Conservation (phyloP, 192 early-diverging fungal genomes). For the Backusella sp. region DNA sequence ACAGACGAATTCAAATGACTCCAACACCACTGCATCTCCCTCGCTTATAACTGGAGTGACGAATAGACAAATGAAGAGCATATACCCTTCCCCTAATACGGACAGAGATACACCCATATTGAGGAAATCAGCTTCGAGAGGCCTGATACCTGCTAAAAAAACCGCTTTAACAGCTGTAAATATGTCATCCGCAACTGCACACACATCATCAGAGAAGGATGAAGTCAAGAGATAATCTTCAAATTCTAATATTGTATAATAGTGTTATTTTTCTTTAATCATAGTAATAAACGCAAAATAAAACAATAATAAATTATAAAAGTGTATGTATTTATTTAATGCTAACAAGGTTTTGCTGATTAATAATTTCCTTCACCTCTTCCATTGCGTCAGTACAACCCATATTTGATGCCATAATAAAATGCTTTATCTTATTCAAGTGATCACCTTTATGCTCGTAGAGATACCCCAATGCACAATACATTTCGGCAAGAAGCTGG, state of each 20-base stretch:
- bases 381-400: not conserved
- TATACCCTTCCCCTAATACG: not conserved
- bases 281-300: not conserved
- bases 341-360: not conserved
- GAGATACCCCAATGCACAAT: not conserved
- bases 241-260: not conserved
- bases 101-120: not conserved
- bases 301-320: not conserved
- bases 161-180: constrained; percentile 22
- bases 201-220: not conserved
- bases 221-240: not conserved
- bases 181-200: constrained; percentile 16
- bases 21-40: not conserved
- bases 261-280: not conserved
- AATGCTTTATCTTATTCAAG: not conserved
- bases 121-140: constrained; percentile 16
- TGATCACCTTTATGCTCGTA: not conserved
- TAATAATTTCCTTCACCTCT: not conserved
- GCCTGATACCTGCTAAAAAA: constrained; percentile 17
- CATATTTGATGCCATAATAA: not conserved
- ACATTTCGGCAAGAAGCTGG: not conserved
- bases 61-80: not conserved
- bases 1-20: not conserved
- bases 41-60: not conserved
- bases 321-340: not conserved